phyloP scores from a whole-genome alignment of 2,329 filamentous ascomycete genomes.

The Penicillium sp. region DNA sequence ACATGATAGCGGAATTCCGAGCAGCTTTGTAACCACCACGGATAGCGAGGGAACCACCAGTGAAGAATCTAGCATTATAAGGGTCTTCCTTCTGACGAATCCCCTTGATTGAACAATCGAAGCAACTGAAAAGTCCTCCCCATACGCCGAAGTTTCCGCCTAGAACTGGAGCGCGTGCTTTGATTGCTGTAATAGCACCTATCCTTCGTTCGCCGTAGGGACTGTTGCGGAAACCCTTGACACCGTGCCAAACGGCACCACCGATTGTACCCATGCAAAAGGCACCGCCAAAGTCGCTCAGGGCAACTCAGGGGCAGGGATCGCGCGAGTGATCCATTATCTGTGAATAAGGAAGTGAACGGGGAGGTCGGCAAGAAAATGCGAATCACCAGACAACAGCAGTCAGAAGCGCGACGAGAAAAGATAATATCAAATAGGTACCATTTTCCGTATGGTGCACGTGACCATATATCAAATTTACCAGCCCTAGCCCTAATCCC shows the following conservation, averaged over 20 bases:
- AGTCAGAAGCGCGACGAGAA: background rate
- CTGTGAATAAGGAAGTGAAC: background rate
- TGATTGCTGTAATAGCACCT: conserved; percentile 94
- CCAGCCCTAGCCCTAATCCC: too few species aligned
- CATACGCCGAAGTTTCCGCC: conserved; percentile 98
- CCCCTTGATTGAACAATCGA: conserved; percentile 95
- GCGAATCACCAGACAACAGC: background rate
- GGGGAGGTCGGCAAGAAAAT: background rate
- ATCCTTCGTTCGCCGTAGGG: conserved; percentile 92
- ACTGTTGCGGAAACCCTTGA: conserved; percentile 89
- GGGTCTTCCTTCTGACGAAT: conserved; percentile 94
- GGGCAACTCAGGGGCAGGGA: conserved; percentile 13
- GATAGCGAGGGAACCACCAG: conserved; percentile 84
- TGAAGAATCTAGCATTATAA: conserved; percentile 97
- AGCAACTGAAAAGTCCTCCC: conserved; percentile 93
- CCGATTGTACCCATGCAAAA: conserved; percentile 88
- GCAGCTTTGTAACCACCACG: conserved; percentile 89
- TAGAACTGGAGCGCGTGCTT: conserved; percentile 91
- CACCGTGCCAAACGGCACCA: conserved; percentile 89
- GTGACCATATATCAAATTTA: too few species aligned
- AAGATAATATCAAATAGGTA: background rate
- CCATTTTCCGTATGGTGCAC: background rate
- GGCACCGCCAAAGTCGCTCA: conserved; percentile 89
- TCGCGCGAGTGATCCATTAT: conserved; percentile 15
- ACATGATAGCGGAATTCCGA: conserved; percentile 93